A percentile compares a stretch with the other conserved stretches of the same genome.
These are phyloP conservation scores for Cutaneotrichosporon cutaneum DNA, from an alignment of 1,284 basidiomycete genomes.

Conservation along the genomic window DNA sequence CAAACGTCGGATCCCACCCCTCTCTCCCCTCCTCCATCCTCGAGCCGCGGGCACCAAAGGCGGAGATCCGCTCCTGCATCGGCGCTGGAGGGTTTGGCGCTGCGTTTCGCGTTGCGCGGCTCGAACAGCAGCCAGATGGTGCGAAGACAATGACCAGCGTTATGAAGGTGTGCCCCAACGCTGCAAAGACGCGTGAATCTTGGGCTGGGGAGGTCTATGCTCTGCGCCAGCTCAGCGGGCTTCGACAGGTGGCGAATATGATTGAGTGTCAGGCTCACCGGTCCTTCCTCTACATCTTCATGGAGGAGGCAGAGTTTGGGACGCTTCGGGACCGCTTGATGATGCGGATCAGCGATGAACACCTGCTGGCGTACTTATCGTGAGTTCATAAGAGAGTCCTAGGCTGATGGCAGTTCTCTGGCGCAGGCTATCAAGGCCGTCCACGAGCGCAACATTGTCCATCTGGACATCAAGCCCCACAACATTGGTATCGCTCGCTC, in stretches of 20 bases:
- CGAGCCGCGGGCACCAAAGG: too few species aligned
- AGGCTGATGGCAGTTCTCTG: background rate
- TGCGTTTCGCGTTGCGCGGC: background rate
- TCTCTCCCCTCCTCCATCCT: too few species aligned
- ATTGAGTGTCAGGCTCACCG: background rate
- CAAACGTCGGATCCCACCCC: too few species aligned
- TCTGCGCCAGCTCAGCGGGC: background rate
- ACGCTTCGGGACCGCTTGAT: background rate
- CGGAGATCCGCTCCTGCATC: background rate
- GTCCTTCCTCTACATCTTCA: background rate
- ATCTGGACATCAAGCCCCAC: constrained; percentile 6
- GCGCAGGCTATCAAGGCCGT: background rate
- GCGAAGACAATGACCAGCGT: background rate
- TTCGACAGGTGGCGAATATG: background rate
- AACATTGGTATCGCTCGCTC: background rate
- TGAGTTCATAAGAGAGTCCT: background rate
- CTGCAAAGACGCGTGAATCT: background rate
- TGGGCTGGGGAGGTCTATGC: background rate
- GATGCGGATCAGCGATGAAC: background rate
- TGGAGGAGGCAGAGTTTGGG: background rate
- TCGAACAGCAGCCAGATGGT: background rate
- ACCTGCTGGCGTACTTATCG: background rate
- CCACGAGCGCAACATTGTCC: background rate
- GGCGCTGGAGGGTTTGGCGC: background rate
- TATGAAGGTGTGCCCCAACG: background rate